A percentile compares a stretch with the other conserved stretches of the same genome.
phyloP scores from a whole-genome alignment of 2,329 filamentous ascomycete species.

The Fusarium papillatum region DNA sequence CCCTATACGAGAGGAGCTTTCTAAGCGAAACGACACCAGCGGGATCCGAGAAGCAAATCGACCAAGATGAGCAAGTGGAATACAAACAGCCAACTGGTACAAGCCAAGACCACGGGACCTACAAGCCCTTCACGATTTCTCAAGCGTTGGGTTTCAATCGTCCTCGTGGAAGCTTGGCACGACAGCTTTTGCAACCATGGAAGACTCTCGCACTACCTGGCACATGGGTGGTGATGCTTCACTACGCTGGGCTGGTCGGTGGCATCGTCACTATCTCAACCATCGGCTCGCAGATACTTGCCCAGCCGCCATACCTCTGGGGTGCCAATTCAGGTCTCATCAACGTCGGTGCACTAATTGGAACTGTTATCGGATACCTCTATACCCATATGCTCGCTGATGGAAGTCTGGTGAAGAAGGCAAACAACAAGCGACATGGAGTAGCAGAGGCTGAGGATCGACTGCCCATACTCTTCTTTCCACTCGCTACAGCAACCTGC shows the following conservation, averaged over 20 bases:
- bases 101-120: background rate
- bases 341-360: constrained; percentile 51
- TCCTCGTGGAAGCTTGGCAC: constrained; percentile 12
- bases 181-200: constrained; percentile 25
- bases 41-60: constrained; percentile 4
- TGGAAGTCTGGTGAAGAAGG: constrained; percentile 11
- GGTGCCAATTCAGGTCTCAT: constrained; percentile 49
- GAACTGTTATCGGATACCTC: constrained; percentile 44
- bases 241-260: constrained; percentile 53
- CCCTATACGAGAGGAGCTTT: constrained; percentile 42
- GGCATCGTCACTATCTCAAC: constrained; percentile 51
- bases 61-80: constrained; percentile 21
- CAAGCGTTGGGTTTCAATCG: constrained; percentile 24
- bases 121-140: constrained; percentile 12
- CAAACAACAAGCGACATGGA: constrained; percentile 41
- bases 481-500: constrained; percentile 45
- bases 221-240: constrained; percentile 53
- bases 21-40: background rate
- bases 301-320: constrained; percentile 50
- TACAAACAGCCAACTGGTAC: background rate
- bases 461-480: constrained; percentile 47
- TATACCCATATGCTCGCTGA: constrained; percentile 46
- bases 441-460: constrained; percentile 50
- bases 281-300: constrained; percentile 48
- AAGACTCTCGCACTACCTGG: constrained; percentile 44